Conservation (phyloP, 2,329 filamentous ascomycete species). For the Elsinoe ampelina region DNA sequence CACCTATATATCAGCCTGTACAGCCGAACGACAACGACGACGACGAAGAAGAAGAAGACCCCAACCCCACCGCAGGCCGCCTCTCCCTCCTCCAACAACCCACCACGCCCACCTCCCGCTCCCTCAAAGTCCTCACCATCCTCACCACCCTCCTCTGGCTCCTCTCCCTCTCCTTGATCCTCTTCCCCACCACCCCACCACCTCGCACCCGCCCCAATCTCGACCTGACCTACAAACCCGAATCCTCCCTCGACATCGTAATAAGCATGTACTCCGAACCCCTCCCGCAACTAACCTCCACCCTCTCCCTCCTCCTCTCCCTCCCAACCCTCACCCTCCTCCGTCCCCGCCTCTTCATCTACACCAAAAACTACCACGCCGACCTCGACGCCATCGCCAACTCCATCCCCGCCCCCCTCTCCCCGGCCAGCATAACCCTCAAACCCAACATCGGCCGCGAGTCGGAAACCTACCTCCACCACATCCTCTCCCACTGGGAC, state of each 20-base stretch:
- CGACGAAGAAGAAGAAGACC: not conserved
- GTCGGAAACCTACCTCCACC: constrained; percentile 38
- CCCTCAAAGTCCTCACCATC: not conserved
- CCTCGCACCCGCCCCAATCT: constrained; percentile 12
- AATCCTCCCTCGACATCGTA: constrained; percentile 25
- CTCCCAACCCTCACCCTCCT: constrained; percentile 19
- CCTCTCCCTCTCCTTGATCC: not conserved
- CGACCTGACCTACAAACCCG: constrained; percentile 21
- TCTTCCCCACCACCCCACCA: not conserved
- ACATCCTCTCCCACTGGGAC: constrained; percentile 38
- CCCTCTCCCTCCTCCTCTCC: constrained; percentile 20
- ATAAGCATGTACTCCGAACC: constrained; percentile 33
- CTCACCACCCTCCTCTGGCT: constrained; percentile 1
- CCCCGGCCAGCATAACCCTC: constrained; percentile 17
- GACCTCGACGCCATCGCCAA: constrained; percentile 19
- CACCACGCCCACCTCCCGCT: not conserved
- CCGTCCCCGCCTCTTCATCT: constrained; percentile 23
- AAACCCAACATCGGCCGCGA: constrained; percentile 36
- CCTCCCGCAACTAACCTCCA: constrained; percentile 20
- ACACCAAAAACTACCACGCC: constrained; percentile 26
- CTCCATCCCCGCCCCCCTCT: constrained; percentile 21
- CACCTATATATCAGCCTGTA: not conserved
- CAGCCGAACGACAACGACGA: not conserved
- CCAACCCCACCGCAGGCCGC: not conserved
- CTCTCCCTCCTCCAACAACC: not conserved